Base-by-base conservation (phyloP, 2,329 filamentous ascomycete genomes). In the Aquanectria penicillioides region DNA sequence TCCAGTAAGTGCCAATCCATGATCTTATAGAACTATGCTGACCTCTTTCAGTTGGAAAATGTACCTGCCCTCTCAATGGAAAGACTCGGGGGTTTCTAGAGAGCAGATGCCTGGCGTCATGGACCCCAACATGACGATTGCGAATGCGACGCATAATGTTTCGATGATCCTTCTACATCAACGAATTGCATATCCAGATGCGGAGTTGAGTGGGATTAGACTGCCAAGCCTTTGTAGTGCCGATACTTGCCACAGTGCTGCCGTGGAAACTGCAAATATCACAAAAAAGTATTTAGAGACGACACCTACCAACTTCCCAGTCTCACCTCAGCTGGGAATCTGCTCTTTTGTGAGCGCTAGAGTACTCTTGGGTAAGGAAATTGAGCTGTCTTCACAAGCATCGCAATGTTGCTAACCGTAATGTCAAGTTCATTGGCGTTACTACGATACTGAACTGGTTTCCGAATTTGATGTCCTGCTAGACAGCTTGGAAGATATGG, bases 91-190 rank as follows among this genome's bases (percentile, higher is more conserved):
- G 3, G 69, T 73, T 2, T 71, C 71, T 1, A 63, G 68, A 2
- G 57, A 69, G 13, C 61, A 63, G 2, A 65, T 63, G 0, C 61
- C 70, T 0, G 67, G 67, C 12, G 81, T 81, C 73, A 63, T 68
- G 63, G 81, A 83, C 46, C 81, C 81, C 0, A 83, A 83, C 40
- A 68, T 83, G 15, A 82, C 81, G 0, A 65, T 83, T 0, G 80
- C 81, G 0, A 80, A 83, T 28, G 72, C 81, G 9, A 83, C 79
- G 0, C 81, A 83, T 41, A 83, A 83, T 51, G 77, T 80, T 0
- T 80, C 80, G 0, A 81, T 81, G 70, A 81, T 83, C 20, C 69
- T 83, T 0, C 67, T 83, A 0, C 81, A 83, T 50, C 81, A 83
- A 37, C 70, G 72, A 6, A 81, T 83, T 33, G 81, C 80, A 0